These are phyloP conservation scores for Clavaria fumosa DNA, from an alignment of 768 basidiomycete species.

Conservation along the genomic window DNA sequence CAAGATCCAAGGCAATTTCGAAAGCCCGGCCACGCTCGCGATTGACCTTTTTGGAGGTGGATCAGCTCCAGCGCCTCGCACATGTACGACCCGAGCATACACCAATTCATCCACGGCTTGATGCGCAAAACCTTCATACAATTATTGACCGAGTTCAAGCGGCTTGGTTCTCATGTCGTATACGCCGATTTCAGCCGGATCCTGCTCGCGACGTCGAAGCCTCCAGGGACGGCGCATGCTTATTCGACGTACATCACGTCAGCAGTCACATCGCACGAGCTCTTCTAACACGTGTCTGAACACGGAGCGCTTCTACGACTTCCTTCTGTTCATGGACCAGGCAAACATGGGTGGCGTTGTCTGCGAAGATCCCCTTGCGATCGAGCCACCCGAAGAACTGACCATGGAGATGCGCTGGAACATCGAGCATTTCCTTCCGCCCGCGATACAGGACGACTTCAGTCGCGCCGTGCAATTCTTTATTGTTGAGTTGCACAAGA, in stretches of 20 bases:
- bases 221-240: conserved; percentile 86
- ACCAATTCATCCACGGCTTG: conserved; percentile 84
- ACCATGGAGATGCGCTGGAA: conserved; percentile 85
- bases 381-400: conserved; percentile 54
- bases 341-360: conserved; percentile 85
- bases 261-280: conserved; percentile 85
- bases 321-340: conserved; percentile 88
- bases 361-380: conserved; percentile 62
- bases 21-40: conserved; percentile 50
- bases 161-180: conserved; percentile 84
- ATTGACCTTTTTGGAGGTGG: conserved; percentile 97
- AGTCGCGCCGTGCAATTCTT: conserved; percentile 59
- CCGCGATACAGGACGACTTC: conserved; percentile 67
- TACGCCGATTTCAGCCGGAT: conserved; percentile 89
- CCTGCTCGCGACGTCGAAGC: conserved; percentile 86
- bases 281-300: conserved; percentile 86
- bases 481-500: conserved; percentile 70
- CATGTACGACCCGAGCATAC: conserved; percentile 85
- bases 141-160: conserved; percentile 88
- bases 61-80: conserved; percentile 70
- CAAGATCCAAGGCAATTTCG: conserved; percentile 52
- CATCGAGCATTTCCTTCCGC: conserved; percentile 77
- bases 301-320: conserved; percentile 84
- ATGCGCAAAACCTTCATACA: conserved; percentile 99
- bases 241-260: conserved; percentile 92